A percentile compares a stretch with the other conserved stretches of the same genome.
These are phyloP conservation scores for Dipodascopsis uninucleata DNA, from an alignment of 805 yeast species.

Conservation along the genomic window DNA sequence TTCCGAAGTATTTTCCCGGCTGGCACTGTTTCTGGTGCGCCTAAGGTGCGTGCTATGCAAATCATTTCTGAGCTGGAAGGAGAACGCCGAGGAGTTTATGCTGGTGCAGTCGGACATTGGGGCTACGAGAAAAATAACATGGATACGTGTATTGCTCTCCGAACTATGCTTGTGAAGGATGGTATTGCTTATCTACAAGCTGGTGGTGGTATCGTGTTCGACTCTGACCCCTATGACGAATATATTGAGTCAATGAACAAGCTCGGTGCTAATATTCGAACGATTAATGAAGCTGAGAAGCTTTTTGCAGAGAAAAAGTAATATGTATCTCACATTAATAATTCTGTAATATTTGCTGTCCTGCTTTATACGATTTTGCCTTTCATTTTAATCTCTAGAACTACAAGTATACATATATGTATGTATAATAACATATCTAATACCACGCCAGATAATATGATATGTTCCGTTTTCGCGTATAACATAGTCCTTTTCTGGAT, in stretches of 20 bases:
- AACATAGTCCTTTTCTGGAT: no score
- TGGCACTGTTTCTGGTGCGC: slow-evolving; percentile 98
- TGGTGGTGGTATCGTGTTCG: slow-evolving; percentile 97
- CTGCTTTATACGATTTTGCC: no score
- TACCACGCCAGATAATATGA: no score
- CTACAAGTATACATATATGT: no score
- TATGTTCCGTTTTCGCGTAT: no score
- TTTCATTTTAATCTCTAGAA: no score
- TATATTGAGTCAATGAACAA: slow-evolving; percentile 95
- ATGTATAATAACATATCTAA: no score
- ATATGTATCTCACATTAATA: no score
- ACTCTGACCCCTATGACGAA: slow-evolving; percentile 92
- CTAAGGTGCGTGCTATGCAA: slow-evolving; percentile 96
- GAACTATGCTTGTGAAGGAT: slow-evolving; percentile 94
- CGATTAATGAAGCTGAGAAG: slow-evolving; percentile 89
- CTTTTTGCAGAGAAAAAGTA: slow-evolving; percentile 54
- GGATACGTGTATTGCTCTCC: slow-evolving; percentile 96
- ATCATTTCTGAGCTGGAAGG: slow-evolving; percentile 82
- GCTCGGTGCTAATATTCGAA: slow-evolving; percentile 87
- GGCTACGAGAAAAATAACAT: slow-evolving; percentile 89
- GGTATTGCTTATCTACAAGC: slow-evolving; percentile 92
- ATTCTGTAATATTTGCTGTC: no score
- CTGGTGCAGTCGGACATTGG: slow-evolving; percentile 99
- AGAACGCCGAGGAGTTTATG: slow-evolving; percentile 94
- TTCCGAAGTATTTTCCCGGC: slow-evolving; percentile 98